Conservation (phyloP, 495 filamentous ascomycete genomes). For the Xylaria telfairii region DNA sequence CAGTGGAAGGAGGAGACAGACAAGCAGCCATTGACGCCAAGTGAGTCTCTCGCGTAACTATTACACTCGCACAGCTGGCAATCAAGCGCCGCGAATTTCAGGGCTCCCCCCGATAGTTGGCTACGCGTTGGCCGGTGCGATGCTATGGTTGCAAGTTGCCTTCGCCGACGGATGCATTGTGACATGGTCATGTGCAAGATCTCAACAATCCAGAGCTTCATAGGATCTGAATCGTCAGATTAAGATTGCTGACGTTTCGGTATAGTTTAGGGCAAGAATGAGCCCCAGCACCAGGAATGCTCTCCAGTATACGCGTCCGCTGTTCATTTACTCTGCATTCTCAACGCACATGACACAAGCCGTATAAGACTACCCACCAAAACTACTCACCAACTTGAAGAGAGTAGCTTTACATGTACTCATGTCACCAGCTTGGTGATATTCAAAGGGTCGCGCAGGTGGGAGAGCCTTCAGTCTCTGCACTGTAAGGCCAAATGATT, state of each 20-base stretch:
- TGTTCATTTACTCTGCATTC: conserved; percentile 12
- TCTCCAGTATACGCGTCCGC: neutral
- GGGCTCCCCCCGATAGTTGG: neutral
- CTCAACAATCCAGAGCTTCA: neutral
- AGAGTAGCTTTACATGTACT: conserved; percentile 26
- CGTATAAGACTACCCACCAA: conserved; percentile 7
- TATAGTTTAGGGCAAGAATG: conserved; percentile 14
- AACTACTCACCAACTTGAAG: neutral
- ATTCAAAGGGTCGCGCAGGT: neutral
- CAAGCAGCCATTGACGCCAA: conserved; percentile 9
- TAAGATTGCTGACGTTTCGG: neutral
- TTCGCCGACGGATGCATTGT: neutral
- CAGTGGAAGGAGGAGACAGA: neutral
- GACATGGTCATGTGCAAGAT: neutral
- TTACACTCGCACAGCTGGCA: neutral
- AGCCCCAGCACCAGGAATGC: conserved; percentile 1
- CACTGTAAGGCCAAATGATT: neutral
- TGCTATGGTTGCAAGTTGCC: conserved; percentile 3
- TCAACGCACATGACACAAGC: neutral
- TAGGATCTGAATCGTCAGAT: neutral
- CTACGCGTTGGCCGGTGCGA: conserved; percentile 17
- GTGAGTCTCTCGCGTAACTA: conserved; percentile 1
- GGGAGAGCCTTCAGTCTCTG: conserved; percentile 29
- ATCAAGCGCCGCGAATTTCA: conserved; percentile 16
- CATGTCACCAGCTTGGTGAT: neutral